Percentiles rank a stretch among this genome's conserved stretches.
Conservation (phyloP, 2,329 filamentous ascomycete species). For the Pseudonectria buxi region DNA sequence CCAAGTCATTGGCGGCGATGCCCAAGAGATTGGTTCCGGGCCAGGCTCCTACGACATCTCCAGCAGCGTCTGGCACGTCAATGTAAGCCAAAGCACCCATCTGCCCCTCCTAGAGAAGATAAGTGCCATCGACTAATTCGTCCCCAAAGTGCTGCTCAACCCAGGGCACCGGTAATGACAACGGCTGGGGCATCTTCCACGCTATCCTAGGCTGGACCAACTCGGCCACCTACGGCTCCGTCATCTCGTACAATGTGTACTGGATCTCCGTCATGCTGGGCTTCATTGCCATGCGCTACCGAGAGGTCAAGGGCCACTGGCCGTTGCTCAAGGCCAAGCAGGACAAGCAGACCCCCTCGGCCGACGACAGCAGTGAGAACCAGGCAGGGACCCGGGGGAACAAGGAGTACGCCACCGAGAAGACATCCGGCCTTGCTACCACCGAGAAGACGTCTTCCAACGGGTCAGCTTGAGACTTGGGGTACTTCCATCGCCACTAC, state of each 20-base stretch:
- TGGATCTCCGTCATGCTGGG: constrained; percentile 71
- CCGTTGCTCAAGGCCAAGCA: constrained; percentile 35
- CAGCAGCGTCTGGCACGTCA: constrained; percentile 75
- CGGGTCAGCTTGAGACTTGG: background rate
- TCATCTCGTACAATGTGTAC: constrained; percentile 83
- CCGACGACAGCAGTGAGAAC: constrained; percentile 21
- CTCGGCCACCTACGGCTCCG: constrained; percentile 79
- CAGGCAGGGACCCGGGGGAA: constrained; percentile 15
- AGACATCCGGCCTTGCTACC: constrained; percentile 15
- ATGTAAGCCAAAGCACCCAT: constrained; percentile 51
- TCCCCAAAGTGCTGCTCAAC: constrained; percentile 70
- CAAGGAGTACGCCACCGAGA: constrained; percentile 21
- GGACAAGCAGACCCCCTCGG: constrained; percentile 4
- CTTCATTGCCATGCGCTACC: constrained; percentile 60
- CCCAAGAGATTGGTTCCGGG: constrained; percentile 45
- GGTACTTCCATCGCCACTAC: too few relatives aligned
- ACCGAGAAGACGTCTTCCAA: too few relatives aligned
- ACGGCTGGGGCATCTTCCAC: constrained; percentile 85
- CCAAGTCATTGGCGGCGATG: constrained; percentile 53
- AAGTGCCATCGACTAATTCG: background rate
- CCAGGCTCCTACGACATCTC: constrained; percentile 75
- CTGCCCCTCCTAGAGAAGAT: background rate
- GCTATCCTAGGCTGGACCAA: constrained; percentile 83
- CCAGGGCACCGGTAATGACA: constrained; percentile 55
- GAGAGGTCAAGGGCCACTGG: constrained; percentile 50